Percentiles rank a stretch among this genome's conserved stretches.
These are phyloP conservation scores for Laetiporus sulphureus DNA, from an alignment of 1,284 basidiomycete species.

Conservation along the genomic window DNA sequence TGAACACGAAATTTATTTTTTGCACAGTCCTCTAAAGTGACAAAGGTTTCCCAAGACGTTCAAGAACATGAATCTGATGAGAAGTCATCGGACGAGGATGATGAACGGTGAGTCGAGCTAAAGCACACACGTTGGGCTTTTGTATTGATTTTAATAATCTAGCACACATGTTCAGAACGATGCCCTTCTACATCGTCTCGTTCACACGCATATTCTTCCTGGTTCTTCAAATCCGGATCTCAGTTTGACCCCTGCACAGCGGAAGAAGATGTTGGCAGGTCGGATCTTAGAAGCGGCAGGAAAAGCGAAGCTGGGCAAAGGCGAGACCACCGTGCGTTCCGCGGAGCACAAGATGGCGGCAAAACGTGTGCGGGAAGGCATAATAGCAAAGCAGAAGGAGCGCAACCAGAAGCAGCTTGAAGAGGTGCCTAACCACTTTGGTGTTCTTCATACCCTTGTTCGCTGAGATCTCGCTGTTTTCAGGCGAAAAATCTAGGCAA, in stretches of 20 bases:
- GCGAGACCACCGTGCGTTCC: slow-evolving; percentile 51
- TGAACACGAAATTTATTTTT: slow-evolving; percentile 4
- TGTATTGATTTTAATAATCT: slow-evolving; percentile 2
- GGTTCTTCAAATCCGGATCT: slow-evolving; percentile 60
- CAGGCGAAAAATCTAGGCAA: slow-evolving; percentile 74
- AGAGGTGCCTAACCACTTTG: slow-evolving; percentile 41
- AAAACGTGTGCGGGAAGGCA: slow-evolving; percentile 63
- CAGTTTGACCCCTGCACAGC: slow-evolving; percentile 54
- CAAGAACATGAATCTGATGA: slow-evolving; percentile 16
- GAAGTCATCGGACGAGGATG: slow-evolving; percentile 26
- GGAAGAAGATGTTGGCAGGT: slow-evolving; percentile 64
- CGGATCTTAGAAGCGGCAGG: slow-evolving; percentile 67
- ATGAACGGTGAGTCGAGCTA: slow-evolving; percentile 39
- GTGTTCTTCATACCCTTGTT: slow-evolving; percentile 9
- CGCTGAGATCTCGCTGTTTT: slow-evolving; percentile 16
- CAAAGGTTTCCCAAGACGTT: slow-evolving; percentile 42
- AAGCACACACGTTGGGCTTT: background rate
- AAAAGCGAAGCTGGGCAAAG: slow-evolving; percentile 60
- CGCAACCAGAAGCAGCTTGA: slow-evolving; percentile 47
- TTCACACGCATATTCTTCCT: slow-evolving; percentile 72
- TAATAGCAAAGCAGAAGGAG: slow-evolving; percentile 54
- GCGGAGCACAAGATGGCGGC: slow-evolving; percentile 61
- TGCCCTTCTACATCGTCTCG: slow-evolving; percentile 62
- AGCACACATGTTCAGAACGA: slow-evolving; percentile 74
- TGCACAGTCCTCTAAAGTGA: slow-evolving; percentile 67